These are phyloP conservation scores for Quercus gilva DNA, from an alignment of 306 rosid genomes.

Conservation along the genomic window DNA sequence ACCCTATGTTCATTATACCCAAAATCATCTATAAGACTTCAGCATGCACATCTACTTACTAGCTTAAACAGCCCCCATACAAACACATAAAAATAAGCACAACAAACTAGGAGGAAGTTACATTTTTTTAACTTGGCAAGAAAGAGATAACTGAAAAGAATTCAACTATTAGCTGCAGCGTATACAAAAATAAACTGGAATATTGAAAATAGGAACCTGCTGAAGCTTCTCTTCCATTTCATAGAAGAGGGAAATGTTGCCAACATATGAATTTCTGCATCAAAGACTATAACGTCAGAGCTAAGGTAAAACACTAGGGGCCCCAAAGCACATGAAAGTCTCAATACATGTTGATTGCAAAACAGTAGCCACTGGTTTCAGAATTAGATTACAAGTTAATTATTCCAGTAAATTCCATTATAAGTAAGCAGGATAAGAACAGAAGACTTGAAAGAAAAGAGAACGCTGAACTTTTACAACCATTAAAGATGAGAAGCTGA, in stretches of 20 bases:
- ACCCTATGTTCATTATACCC: neutral
- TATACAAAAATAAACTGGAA: slow-evolving; percentile 20
- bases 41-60: neutral
- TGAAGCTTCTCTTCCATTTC: slow-evolving; percentile 85
- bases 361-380: neutral
- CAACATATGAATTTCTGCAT: slow-evolving; percentile 90
- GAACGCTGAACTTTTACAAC: neutral
- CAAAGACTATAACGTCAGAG: slow-evolving; percentile 30
- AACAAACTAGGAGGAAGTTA: neutral
- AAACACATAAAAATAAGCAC: neutral
- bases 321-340: neutral
- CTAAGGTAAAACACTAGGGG: slow-evolving; percentile 9
- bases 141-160: slow-evolving; percentile 1
- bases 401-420: slow-evolving; percentile 1
- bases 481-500: neutral
- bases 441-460: neutral
- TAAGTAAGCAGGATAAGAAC: neutral
- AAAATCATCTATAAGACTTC: neutral
- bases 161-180: slow-evolving; percentile 19
- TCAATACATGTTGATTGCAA: neutral
- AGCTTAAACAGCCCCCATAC: neutral
- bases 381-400: neutral
- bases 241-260: slow-evolving; percentile 75
- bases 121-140: neutral
- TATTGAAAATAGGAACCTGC: slow-evolving; percentile 54